Conservation (phyloP, 2,329 filamentous ascomycete genomes). For the Sporothrix curviconia region DNA sequence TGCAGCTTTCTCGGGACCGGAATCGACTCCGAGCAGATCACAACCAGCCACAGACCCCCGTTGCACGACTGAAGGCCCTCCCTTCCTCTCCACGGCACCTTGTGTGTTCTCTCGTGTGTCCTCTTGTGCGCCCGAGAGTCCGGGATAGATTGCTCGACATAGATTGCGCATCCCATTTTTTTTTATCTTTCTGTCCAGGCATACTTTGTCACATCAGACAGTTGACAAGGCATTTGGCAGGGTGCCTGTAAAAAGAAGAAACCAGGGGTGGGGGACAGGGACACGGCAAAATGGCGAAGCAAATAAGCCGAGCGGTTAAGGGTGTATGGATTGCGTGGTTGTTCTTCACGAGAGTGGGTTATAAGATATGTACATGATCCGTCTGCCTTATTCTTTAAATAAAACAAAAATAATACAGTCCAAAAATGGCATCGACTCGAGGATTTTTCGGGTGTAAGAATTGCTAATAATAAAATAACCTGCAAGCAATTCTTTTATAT, state of each 20-base stretch:
- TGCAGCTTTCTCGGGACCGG: neutral
- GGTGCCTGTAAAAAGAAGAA: neutral
- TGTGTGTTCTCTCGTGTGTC: neutral
- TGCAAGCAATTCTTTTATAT: too few species aligned
- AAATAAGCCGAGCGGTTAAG: constrained; percentile 2
- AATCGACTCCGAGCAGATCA: neutral
- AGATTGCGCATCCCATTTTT: neutral
- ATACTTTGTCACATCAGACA: neutral
- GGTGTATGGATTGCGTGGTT: neutral
- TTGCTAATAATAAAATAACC: too few species aligned
- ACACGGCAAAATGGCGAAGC: constrained; percentile 1
- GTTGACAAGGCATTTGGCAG: too few species aligned
- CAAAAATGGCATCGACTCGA: too few species aligned
- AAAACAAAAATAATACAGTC: too few species aligned
- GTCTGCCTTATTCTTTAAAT: too few species aligned
- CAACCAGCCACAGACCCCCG: neutral
- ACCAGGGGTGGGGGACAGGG: constrained; percentile 4
- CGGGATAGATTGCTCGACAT: constrained; percentile 1
- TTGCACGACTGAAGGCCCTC: too few species aligned
- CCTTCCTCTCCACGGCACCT: neutral
- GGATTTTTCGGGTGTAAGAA: too few species aligned
- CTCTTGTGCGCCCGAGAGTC: neutral
- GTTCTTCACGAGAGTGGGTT: too few species aligned
- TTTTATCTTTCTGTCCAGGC: neutral
- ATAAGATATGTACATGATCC: too few species aligned